Percentiles rank a stretch among this genome's conserved stretches.
These are phyloP conservation scores for Beta lomatogona DNA, from an alignment of 179 eudicot species.

Conservation along the genomic window DNA sequence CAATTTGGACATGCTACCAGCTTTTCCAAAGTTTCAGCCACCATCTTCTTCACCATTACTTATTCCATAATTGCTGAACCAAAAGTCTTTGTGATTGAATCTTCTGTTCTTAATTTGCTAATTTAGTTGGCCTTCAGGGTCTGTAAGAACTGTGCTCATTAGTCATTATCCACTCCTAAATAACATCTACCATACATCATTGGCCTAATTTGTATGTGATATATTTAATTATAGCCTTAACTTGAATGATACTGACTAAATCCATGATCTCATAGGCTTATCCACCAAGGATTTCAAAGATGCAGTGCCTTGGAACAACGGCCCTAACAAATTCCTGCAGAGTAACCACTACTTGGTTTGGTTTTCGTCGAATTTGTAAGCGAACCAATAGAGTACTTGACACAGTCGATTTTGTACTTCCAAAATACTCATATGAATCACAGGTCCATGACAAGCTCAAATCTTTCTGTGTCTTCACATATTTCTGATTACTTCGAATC, in stretches of 20 bases:
- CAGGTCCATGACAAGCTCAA: slow-evolving; percentile 50
- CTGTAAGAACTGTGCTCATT: not conserved
- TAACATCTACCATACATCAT: not conserved
- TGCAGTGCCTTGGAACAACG: slow-evolving; percentile 48
- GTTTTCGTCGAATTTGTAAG: slow-evolving; percentile 75
- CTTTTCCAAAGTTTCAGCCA: not conserved
- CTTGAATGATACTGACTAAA: slow-evolving; percentile 2
- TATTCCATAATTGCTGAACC: not conserved
- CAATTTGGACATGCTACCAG: not conserved
- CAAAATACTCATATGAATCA: slow-evolving; percentile 82
- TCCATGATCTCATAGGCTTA: slow-evolving; percentile 56
- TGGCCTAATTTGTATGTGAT: not conserved
- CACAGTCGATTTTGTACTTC: slow-evolving; percentile 78
- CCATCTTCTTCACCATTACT: not conserved
- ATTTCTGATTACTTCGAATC: slow-evolving; percentile 6
- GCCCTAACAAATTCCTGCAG: slow-evolving; percentile 72
- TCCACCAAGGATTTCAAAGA: slow-evolving; percentile 51
- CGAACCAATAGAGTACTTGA: slow-evolving; percentile 71
- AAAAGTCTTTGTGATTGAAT: not conserved
- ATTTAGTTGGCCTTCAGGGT: not conserved
- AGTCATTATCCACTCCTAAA: not conserved
- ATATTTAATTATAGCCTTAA: not conserved
- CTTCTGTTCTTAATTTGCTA: not conserved
- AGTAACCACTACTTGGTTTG: slow-evolving; percentile 97
- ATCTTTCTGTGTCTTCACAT: not conserved